phyloP scores from a whole-genome alignment of 441 rosid species.

The Populus hybrid region DNA sequence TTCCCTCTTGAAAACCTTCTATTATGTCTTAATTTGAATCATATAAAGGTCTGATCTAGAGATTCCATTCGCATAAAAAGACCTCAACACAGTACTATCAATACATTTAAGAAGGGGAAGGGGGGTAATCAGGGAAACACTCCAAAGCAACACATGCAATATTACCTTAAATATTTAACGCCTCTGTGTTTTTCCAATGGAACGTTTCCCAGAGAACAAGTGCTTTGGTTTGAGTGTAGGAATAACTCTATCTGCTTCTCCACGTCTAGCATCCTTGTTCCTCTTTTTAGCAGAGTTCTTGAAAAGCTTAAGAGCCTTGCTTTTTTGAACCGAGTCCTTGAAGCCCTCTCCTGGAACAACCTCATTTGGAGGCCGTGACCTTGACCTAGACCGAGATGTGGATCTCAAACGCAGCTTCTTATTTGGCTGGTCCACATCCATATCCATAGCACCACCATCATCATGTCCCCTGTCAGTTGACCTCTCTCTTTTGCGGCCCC shows the following conservation, averaged over 20 bases:
- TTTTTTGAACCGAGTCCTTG: slow-evolving; percentile 70
- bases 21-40: too few species aligned
- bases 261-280: slow-evolving; percentile 79
- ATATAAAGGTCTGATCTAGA: background rate
- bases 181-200: slow-evolving; percentile 61
- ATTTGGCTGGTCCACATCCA: slow-evolving; percentile 53
- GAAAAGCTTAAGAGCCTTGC: slow-evolving; percentile 46
- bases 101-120: too few species aligned
- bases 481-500: slow-evolving; percentile 80
- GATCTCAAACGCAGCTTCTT: slow-evolving; percentile 58
- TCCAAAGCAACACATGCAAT: background rate
- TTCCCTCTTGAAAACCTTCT: too few species aligned
- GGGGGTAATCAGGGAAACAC: background rate
- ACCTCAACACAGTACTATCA: too few species aligned
- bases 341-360: slow-evolving; percentile 77
- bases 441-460: slow-evolving; percentile 33
- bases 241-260: slow-evolving; percentile 84
- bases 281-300: slow-evolving; percentile 61
- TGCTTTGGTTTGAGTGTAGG: slow-evolving; percentile 73
- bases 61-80: background rate
- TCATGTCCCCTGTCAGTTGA: slow-evolving; percentile 40
- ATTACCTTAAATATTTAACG: slow-evolving; percentile 34
- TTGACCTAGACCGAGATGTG: slow-evolving; percentile 29
- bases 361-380: slow-evolving; percentile 59
- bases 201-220: slow-evolving; percentile 78